A percentile compares a stretch with the other conserved stretches of the same genome.
phyloP scores from a whole-genome alignment of 164 flowering plant species.

The Tetracentron sinense region DNA sequence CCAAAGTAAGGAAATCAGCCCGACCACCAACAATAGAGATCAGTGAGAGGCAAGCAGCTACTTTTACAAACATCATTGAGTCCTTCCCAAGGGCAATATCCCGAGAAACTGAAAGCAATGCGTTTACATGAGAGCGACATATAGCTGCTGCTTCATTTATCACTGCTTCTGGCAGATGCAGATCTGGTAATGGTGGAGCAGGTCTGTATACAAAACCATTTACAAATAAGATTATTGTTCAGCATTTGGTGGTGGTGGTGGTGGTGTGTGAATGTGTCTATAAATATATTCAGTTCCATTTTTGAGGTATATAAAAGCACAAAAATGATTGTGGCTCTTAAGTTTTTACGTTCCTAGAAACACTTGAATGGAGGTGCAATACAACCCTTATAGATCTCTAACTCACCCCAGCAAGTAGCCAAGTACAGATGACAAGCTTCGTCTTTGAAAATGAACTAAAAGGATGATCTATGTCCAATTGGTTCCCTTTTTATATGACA shows the following conservation, averaged over 20 bases:
- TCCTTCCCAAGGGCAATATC: constrained; percentile 78
- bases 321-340: neutral
- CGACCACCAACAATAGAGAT: constrained; percentile 63
- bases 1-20: constrained; percentile 65
- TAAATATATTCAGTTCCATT: no score
- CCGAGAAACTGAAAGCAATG: constrained; percentile 45
- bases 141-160: constrained; percentile 48
- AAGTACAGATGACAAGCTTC: no score
- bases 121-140: constrained; percentile 40
- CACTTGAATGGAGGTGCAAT: no score
- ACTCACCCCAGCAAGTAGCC: no score
- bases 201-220: constrained; percentile 49
- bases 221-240: neutral
- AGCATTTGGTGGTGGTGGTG: neutral
- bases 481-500: no score
- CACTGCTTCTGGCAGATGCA: constrained; percentile 68
- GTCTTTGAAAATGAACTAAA: no score
- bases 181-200: constrained; percentile 80
- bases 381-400: no score
- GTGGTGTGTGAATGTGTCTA: no score
- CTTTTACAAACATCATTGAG: constrained; percentile 57
- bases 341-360: neutral
- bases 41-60: constrained; percentile 50
- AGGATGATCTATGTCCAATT: no score
- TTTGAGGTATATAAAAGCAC: neutral